These are phyloP conservation scores for Brassica incana DNA, from an alignment of 345 rosid genomes.

Conservation along the genomic window DNA sequence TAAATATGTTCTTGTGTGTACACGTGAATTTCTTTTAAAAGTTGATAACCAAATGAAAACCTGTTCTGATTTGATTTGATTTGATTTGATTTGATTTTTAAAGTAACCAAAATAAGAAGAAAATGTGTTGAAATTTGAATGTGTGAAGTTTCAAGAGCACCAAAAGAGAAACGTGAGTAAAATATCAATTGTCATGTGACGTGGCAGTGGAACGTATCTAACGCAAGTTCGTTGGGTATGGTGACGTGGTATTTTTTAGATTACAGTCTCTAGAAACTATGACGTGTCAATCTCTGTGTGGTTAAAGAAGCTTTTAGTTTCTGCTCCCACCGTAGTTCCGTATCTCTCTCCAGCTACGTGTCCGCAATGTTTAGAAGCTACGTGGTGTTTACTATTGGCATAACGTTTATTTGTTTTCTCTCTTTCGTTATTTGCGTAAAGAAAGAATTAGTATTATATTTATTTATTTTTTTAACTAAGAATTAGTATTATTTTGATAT, in stretches of 20 bases:
- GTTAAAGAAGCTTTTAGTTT: constrained; percentile 17
- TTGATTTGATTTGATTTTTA: neutral
- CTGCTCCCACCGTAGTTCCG: constrained; percentile 33
- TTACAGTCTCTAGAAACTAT: constrained; percentile 28
- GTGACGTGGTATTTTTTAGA: constrained; percentile 24
- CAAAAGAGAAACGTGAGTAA: constrained; percentile 34
- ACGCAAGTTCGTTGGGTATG: constrained; percentile 28
- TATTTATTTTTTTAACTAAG: neutral
- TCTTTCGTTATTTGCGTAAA: neutral
- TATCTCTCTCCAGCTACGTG: constrained; percentile 37
- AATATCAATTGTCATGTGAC: constrained; percentile 24
- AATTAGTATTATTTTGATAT: neutral
- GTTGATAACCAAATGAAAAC: constrained; percentile 41
- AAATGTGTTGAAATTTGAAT: constrained; percentile 1
- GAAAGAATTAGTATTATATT: neutral
- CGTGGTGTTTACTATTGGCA: constrained; percentile 14
- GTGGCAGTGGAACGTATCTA: constrained; percentile 38
- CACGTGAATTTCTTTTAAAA: constrained; percentile 37
- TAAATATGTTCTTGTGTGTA: constrained; percentile 24
- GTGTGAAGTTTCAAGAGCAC: constrained; percentile 4
- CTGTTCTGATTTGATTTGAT: constrained; percentile 21
- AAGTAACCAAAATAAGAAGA: neutral
- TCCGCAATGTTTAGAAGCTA: constrained; percentile 11
- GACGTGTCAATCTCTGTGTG: constrained; percentile 27
- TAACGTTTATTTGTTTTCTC: neutral